A percentile compares a stretch with the other conserved stretches of the same genome.
These are phyloP conservation scores for Boletus reticulatus DNA, from an alignment of 768 basidiomycete species.

Conservation along the genomic window DNA sequence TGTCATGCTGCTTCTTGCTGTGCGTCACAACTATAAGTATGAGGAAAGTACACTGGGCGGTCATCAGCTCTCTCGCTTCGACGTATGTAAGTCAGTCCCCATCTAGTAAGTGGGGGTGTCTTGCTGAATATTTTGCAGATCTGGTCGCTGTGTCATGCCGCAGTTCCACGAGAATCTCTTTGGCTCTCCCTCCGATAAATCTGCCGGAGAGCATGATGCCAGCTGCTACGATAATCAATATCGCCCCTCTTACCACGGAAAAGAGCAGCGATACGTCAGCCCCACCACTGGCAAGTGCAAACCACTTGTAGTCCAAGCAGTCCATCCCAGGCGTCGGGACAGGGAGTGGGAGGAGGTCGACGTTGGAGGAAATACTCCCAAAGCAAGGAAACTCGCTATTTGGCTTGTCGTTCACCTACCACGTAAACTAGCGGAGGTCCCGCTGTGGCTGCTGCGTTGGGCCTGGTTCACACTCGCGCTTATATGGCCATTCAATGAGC, in stretches of 20 bases:
- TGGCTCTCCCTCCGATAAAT: too few species aligned
- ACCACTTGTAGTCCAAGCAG: constrained; percentile 22
- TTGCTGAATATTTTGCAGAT: background rate
- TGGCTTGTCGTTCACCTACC: constrained; percentile 10
- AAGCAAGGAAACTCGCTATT: constrained; percentile 13
- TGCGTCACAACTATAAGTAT: constrained; percentile 1
- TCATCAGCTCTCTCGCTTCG: background rate
- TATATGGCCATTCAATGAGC: constrained; percentile 11
- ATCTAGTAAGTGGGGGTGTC: background rate
- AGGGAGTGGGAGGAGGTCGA: background rate
- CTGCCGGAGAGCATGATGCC: too few species aligned
- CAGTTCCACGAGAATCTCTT: too few species aligned
- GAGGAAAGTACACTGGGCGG: too few species aligned
- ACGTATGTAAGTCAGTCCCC: constrained; percentile 4
- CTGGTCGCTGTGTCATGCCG: too few species aligned
- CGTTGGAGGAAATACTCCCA: background rate
- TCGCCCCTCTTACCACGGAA: constrained; percentile 11
- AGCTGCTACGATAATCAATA: constrained; percentile 19
- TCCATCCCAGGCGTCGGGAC: constrained; percentile 2
- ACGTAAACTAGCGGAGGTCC: background rate
- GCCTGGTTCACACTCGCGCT: constrained; percentile 14
- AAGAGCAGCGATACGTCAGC: constrained; percentile 22
- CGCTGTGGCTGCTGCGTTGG: constrained; percentile 18
- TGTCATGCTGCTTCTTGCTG: too few species aligned
- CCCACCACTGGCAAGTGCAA: constrained; percentile 22